Base-by-base conservation (phyloP, 1,284 basidiomycete genomes). In the Trichosporon sp. region DNA sequence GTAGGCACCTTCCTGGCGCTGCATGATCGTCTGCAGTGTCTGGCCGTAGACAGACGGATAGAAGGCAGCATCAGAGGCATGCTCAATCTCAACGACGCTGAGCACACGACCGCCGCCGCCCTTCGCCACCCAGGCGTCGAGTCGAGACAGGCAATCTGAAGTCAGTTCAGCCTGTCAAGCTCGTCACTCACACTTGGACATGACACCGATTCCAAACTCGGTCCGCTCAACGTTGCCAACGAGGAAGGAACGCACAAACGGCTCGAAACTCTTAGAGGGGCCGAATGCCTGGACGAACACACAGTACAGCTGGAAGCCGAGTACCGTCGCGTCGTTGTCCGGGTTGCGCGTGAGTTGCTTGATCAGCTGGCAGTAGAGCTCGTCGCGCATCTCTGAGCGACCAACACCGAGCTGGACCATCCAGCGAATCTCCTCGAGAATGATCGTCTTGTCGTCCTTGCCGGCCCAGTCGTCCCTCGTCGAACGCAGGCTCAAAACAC, bases 41-140 rank as follows among this genome's bases (percentile, higher is more conserved):
- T 95, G 93, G 61, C 93, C 93, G 78, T 96, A 97, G 0, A 92
- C 94, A 1, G 92, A 94, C 0, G 94, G 93, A 76, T 94, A 92
- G 85, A 96, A 97, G 1, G 94, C 94, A 35, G 93, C 92, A 78
- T 95, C 93, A 64, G 92, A 91, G 31, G 93, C 93, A 10, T 91
- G 92, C 84, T 94, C 92, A 68, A 96, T 95, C 84, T 96, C 94
- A 14, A 90, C 87, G 11, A 89, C 84, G 2, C 89, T 89, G 2
- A 93, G 91, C 0, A 92, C 87, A 77, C 93, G 93, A 0, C 93
- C 92, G 74, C 92, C 86, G 0, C 92, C 92, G 0, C 93, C 93
- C 78, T 91, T 93, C 80, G 89, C 89, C 3, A 91, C 87, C 72
- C 94, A 90, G 68, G 88, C 87, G 4, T 86, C 86, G 0, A 96